phyloP scores from a whole-genome alignment of 1,284 basidiomycete genomes.

The Amylostereum areolatum region DNA sequence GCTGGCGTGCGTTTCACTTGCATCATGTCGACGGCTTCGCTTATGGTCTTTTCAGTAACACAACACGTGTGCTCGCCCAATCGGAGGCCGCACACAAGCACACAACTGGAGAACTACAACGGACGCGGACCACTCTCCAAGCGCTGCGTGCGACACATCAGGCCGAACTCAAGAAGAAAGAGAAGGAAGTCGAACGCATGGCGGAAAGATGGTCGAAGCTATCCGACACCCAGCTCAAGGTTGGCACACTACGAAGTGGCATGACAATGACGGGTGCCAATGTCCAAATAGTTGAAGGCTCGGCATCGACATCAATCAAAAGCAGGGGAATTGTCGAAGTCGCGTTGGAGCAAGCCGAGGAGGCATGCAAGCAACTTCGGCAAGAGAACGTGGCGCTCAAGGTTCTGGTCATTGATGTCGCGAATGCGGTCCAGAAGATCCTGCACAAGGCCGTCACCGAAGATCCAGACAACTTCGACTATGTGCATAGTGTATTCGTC shows the following conservation, averaged over 20 bases:
- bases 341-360: constrained; percentile 71
- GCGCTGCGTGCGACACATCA: constrained; percentile 60
- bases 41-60: constrained; percentile 33
- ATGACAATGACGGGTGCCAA: constrained; percentile 47
- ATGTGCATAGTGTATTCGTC: constrained; percentile 2
- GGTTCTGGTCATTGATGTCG: constrained; percentile 59
- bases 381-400: constrained; percentile 71
- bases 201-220: constrained; percentile 74
- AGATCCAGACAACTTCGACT: constrained; percentile 11
- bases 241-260: constrained; percentile 37
- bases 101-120: constrained; percentile 61
- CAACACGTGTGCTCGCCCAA: constrained; percentile 47
- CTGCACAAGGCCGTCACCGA: constrained; percentile 25
- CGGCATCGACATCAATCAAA: constrained; percentile 31
- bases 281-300: constrained; percentile 40
- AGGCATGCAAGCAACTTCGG: constrained; percentile 54
- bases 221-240: constrained; percentile 58
- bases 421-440: constrained; percentile 64
- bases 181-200: constrained; percentile 76
- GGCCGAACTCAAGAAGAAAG: constrained; percentile 74
- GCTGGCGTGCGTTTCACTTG: constrained; percentile 47
- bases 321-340: constrained; percentile 59
- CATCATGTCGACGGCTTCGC: not conserved
- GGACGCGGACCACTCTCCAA: constrained; percentile 57
- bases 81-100: constrained; percentile 64